Evolutionary conservation across 2,329 filamentous ascomycete species (phyloP).

Genomic region (Neofusicoccum cordaticola): DNA sequence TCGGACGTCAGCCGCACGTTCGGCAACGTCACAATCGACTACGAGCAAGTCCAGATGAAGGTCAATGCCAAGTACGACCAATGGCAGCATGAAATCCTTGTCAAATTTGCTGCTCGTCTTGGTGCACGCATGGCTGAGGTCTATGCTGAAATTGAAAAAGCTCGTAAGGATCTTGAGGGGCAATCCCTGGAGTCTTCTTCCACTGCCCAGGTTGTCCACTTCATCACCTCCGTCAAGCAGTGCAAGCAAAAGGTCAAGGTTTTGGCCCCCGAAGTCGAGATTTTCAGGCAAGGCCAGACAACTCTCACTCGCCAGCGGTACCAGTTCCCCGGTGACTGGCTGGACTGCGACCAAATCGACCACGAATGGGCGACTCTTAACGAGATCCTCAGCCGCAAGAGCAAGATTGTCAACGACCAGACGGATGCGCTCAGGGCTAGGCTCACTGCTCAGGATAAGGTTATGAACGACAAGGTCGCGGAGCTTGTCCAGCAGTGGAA

Average conservation of each 20-base stretch:
- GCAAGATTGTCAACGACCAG: constrained; percentile 93
- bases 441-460: constrained; percentile 88
- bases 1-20: constrained; percentile 91
- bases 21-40: constrained; percentile 92
- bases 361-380: constrained; percentile 93
- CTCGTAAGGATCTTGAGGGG: constrained; percentile 82
- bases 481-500: constrained; percentile 88
- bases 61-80: constrained; percentile 99
- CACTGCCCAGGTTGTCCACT: constrained; percentile 93
- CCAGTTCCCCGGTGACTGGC: constrained; percentile 90
- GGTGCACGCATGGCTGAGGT: constrained; percentile 89
- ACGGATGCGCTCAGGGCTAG: constrained; percentile 93
- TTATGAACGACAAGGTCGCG: constrained; percentile 81
- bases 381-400: constrained; percentile 86
- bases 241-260: constrained; percentile 90
- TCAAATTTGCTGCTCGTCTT: constrained; percentile 87
- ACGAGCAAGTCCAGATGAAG: constrained; percentile 97
- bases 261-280: constrained; percentile 94
- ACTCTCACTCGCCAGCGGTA: constrained; percentile 89
- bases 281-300: constrained; percentile 92
- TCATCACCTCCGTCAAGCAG: constrained; percentile 96
- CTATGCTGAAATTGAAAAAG: constrained; percentile 86
- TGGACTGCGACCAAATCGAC: constrained; percentile 93
- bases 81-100: constrained; percentile 96
- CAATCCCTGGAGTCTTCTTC: constrained; percentile 92